These are phyloP conservation scores for Leccinum disarticulatum DNA, from an alignment of 768 basidiomycete genomes.

Conservation along the genomic window DNA sequence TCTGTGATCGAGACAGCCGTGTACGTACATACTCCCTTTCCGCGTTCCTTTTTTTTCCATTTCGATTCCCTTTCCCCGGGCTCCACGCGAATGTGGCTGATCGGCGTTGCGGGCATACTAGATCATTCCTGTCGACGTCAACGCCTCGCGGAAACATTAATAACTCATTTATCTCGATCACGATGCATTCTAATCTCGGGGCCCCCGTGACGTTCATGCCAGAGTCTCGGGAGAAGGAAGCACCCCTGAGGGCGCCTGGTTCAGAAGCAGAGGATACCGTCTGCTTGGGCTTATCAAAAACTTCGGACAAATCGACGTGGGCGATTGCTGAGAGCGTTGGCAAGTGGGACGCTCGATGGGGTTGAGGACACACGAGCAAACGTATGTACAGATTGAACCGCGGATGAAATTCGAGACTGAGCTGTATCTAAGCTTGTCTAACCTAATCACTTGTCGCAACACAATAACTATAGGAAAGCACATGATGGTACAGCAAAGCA, in stretches of 20 bases:
- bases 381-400: constrained; percentile 11
- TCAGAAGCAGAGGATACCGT: constrained; percentile 55
- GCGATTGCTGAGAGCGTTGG: constrained; percentile 45
- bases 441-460: constrained; percentile 33
- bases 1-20: constrained; percentile 44
- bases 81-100: constrained; percentile 1
- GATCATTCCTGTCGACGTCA: constrained; percentile 12
- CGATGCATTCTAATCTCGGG: constrained; percentile 41
- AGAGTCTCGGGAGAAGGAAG: constrained; percentile 20
- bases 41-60: no score
- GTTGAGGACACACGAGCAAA: constrained; percentile 22
- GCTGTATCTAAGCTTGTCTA: constrained; percentile 21
- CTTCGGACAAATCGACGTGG: constrained; percentile 33
- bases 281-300: constrained; percentile 40
- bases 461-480: constrained; percentile 31
- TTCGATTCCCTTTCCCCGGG: background rate
- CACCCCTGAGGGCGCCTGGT: constrained; percentile 43
- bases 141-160: constrained; percentile 5
- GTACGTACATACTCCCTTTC: constrained; percentile 22
- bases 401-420: constrained; percentile 30
- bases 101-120: background rate
- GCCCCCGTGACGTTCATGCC: constrained; percentile 55
- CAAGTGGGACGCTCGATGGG: constrained; percentile 43
- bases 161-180: constrained; percentile 18
- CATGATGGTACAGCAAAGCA: constrained; percentile 36